Conservation (phyloP, 2,329 filamentous ascomycete species). For the Claviceps purpurea region DNA sequence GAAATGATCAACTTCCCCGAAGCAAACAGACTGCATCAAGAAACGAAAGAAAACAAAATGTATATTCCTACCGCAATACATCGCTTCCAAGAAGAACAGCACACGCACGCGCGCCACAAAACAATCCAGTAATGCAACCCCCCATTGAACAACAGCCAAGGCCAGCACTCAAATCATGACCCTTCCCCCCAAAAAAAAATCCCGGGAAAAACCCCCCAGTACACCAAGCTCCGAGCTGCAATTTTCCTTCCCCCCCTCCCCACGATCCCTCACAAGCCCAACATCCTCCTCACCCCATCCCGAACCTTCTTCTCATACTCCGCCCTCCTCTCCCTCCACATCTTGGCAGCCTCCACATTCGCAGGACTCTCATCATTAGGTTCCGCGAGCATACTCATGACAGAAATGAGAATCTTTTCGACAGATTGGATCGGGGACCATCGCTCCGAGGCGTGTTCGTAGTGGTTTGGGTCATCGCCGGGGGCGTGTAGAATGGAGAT, state of each 20-base stretch:
- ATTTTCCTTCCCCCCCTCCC: neutral
- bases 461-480: constrained; percentile 95
- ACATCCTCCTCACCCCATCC: constrained; percentile 63
- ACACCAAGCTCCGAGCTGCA: too few species aligned
- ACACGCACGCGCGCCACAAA: too few species aligned
- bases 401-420: constrained; percentile 91
- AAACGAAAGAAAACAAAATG: too few species aligned
- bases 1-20: too few species aligned
- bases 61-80: too few species aligned
- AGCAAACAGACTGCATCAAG: too few species aligned
- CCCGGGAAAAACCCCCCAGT: neutral
- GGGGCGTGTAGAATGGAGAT: constrained; percentile 97
- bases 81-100: too few species aligned
- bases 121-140: too few species aligned
- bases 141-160: too few species aligned
- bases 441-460: constrained; percentile 88
- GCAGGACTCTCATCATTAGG: constrained; percentile 95
- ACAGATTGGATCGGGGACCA: constrained; percentile 97
- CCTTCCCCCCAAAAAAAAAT: neutral
- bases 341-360: constrained; percentile 89
- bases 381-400: constrained; percentile 97
- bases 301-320: constrained; percentile 83
- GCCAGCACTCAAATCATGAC: too few species aligned
- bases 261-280: constrained; percentile 48
- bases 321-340: constrained; percentile 75